These are phyloP conservation scores for Filosporella fistucella DNA, from an alignment of 495 filamentous ascomycete species.

Conservation along the genomic window DNA sequence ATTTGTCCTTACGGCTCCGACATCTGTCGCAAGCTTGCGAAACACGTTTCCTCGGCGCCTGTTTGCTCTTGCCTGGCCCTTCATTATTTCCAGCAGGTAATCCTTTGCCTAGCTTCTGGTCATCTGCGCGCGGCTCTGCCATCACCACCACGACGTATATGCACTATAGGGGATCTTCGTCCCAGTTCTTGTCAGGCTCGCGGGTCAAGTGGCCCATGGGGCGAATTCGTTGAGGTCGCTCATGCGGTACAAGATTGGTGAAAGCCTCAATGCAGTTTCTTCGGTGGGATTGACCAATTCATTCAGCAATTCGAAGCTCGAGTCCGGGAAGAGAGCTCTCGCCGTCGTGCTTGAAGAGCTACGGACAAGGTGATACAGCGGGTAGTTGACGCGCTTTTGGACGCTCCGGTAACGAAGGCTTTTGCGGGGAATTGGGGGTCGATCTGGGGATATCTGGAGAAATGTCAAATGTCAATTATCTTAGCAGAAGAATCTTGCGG, in stretches of 20 bases:
- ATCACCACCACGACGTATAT: constrained; percentile 6
- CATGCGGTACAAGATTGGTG: constrained; percentile 7
- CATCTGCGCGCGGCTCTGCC: constrained; percentile 1
- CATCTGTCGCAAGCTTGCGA: constrained; percentile 87
- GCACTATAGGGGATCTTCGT: neutral
- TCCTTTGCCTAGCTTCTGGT: constrained; percentile 4
- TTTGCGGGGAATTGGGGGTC: too few species aligned
- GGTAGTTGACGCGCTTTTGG: too few species aligned
- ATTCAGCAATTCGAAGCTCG: too few species aligned
- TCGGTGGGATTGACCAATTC: too few species aligned
- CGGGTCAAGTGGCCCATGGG: constrained; percentile 6
- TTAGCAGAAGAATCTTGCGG: too few species aligned
- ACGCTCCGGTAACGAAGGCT: too few species aligned
- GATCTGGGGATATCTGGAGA: too few species aligned
- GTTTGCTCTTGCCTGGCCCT: constrained; percentile 7
- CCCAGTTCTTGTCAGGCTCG: neutral
- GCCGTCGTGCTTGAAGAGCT: too few species aligned
- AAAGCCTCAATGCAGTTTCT: neutral
- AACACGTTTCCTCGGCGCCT: constrained; percentile 18
- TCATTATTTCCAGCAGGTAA: constrained; percentile 1
- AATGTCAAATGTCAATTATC: too few species aligned
- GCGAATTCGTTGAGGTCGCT: neutral
- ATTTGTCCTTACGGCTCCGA: constrained; percentile 85
- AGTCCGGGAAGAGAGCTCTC: too few species aligned
- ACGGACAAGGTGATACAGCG: too few species aligned